phyloP scores from a whole-genome alignment of 2,329 filamentous ascomycete genomes.

The Fusarium proliferatum region DNA sequence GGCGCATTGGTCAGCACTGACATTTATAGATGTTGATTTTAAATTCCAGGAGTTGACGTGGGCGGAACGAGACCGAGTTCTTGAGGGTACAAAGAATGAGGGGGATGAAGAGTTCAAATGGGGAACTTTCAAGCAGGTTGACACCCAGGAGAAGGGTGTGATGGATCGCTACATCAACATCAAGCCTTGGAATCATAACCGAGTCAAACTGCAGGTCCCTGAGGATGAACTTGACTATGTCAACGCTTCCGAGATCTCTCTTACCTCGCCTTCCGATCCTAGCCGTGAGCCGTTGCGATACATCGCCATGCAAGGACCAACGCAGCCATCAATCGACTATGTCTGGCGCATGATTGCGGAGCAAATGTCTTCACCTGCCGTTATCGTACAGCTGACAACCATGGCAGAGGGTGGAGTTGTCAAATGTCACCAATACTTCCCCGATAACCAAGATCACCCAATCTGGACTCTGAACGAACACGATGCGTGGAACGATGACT shows the following conservation, averaged over 20 bases:
- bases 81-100: constrained; percentile 54
- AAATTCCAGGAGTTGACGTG: constrained; percentile 66
- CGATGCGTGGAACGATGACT: constrained; percentile 73
- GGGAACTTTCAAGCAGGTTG: constrained; percentile 51
- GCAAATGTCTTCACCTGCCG: constrained; percentile 75
- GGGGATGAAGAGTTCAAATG: constrained; percentile 48
- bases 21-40: constrained; percentile 56
- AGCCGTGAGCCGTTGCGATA: constrained; percentile 66
- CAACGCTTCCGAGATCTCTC: constrained; percentile 79
- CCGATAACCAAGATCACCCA: constrained; percentile 64
- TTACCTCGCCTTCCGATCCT: constrained; percentile 58
- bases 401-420: constrained; percentile 81
- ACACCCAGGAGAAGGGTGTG: constrained; percentile 43
- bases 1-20: constrained; percentile 12
- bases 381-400: constrained; percentile 95
- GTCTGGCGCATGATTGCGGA: constrained; percentile 97
- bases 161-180: constrained; percentile 92
- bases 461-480: constrained; percentile 69
- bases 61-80: constrained; percentile 62
- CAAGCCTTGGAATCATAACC: constrained; percentile 87
- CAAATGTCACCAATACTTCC: constrained; percentile 93
- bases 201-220: constrained; percentile 82
- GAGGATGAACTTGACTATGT: constrained; percentile 80
- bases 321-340: constrained; percentile 77
- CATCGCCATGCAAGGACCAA: constrained; percentile 95